A percentile compares a stretch with the other conserved stretches of the same genome.
Conservation (phyloP, 768 basidiomycete species). For the Coprinopsis cinerea region DNA sequence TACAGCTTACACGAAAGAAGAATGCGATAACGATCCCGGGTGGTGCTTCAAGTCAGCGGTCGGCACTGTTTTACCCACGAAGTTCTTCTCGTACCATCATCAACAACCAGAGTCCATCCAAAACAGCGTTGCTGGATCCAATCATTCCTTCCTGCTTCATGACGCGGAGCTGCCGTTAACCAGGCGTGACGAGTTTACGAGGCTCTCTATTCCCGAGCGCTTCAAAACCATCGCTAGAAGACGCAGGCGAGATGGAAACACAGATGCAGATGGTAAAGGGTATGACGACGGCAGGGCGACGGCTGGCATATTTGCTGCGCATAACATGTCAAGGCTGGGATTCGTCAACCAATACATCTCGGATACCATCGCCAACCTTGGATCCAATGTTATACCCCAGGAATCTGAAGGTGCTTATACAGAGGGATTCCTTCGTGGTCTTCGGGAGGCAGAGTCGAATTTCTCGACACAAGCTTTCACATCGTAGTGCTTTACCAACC, state of each 20-base stretch:
- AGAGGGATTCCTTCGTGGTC: slow-evolving; percentile 42
- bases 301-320: slow-evolving; percentile 47
- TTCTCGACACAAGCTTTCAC: not conserved
- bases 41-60: slow-evolving; percentile 69
- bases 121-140: slow-evolving; percentile 11
- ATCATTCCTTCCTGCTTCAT: slow-evolving; percentile 11
- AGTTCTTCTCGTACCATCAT: slow-evolving; percentile 49
- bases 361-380: slow-evolving; percentile 38
- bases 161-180: slow-evolving; percentile 2
- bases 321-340: slow-evolving; percentile 46
- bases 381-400: slow-evolving; percentile 26
- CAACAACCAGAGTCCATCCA: slow-evolving; percentile 2
- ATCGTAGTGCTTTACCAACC: no score
- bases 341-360: slow-evolving; percentile 56
- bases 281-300: slow-evolving; percentile 57
- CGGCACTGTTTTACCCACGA: slow-evolving; percentile 47
- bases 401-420: slow-evolving; percentile 40
- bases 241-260: slow-evolving; percentile 8
- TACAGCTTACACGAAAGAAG: slow-evolving; percentile 56
- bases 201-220: not conserved
- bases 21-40: slow-evolving; percentile 48
- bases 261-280: slow-evolving; percentile 30
- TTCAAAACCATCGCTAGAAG: slow-evolving; percentile 7
- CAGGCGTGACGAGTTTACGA: not conserved
- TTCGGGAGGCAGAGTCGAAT: slow-evolving; percentile 16